Conservation (phyloP, 2,329 filamentous ascomycete species). For the Fusarium sulawesiense region DNA sequence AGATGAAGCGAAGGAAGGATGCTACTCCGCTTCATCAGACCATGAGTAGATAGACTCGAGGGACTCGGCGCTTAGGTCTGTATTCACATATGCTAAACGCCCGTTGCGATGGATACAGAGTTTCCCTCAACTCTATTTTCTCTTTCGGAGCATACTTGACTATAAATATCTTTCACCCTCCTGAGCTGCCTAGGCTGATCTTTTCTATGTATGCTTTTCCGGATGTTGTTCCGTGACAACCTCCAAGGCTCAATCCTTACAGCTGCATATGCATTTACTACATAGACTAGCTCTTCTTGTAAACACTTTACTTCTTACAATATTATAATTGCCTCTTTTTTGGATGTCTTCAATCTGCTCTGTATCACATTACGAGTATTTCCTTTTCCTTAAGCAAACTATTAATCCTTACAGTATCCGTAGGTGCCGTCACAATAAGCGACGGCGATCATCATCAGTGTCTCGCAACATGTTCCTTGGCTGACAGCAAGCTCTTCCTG, state of each 20-base stretch:
- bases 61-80: neutral
- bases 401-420: slow-evolving; percentile 11
- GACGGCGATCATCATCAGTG: slow-evolving; percentile 24
- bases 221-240: slow-evolving; percentile 22
- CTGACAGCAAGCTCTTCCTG: slow-evolving; percentile 8
- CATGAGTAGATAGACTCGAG: neutral
- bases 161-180: neutral
- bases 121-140: neutral
- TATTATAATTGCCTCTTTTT: neutral
- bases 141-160: neutral
- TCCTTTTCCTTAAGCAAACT: neutral
- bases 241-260: slow-evolving; percentile 26
- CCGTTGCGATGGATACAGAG: neutral
- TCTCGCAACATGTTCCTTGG: slow-evolving; percentile 9
- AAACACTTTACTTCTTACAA: slow-evolving; percentile 25
- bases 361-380: slow-evolving; percentile 9
- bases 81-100: neutral
- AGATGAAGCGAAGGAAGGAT: neutral
- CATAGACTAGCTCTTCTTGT: slow-evolving; percentile 5
- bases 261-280: neutral
- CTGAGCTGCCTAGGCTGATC: neutral
- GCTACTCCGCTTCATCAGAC: slow-evolving; percentile 14
- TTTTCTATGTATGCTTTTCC: neutral
- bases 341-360: neutral
- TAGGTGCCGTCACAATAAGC: slow-evolving; percentile 19